Evolutionary conservation across 202 grass and related monocot species (phyloP).

Genomic region (Panicum hallii): DNA sequence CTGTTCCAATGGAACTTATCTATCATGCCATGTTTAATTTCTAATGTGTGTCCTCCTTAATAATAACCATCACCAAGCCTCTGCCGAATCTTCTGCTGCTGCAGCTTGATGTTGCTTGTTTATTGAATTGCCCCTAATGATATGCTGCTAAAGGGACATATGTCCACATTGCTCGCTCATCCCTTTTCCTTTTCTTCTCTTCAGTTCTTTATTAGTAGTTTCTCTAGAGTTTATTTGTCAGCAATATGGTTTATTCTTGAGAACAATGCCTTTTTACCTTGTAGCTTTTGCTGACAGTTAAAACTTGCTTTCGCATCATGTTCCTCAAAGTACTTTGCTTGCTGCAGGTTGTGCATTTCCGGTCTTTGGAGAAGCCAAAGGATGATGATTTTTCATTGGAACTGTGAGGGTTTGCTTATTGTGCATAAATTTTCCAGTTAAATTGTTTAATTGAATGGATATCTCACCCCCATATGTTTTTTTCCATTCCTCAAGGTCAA

Average conservation of each 20-base stretch:
- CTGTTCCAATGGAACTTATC: constrained; percentile 1
- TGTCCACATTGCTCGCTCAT: background rate
- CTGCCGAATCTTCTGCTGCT: no score
- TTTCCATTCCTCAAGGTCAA: constrained; percentile 55
- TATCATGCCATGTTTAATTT: background rate
- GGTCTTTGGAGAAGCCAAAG: constrained; percentile 86
- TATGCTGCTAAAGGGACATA: background rate
- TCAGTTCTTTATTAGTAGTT: constrained; percentile 30
- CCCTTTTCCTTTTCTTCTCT: background rate
- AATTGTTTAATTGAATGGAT: constrained; percentile 37
- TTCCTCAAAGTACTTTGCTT: constrained; percentile 35
- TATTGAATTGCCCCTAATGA: background rate
- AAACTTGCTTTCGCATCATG: constrained; percentile 8
- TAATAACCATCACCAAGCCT: constrained; percentile 8
- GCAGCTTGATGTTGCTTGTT: background rate
- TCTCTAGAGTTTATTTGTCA: constrained; percentile 27
- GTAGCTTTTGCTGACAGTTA: constrained; percentile 13
- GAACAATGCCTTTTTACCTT: constrained; percentile 13
- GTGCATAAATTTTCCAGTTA: constrained; percentile 22
- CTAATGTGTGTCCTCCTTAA: background rate
- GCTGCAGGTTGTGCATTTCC: constrained; percentile 86
- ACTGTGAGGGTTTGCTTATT: constrained; percentile 48
- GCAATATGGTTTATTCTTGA: constrained; percentile 17
- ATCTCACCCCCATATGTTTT: constrained; percentile 35
- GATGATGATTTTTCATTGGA: constrained; percentile 86